Evolutionary conservation across 2,329 filamentous ascomycete species (phyloP), one percentile per base, ranked within the genome.

Genomic region (Coniochaeta sp.): DNA sequence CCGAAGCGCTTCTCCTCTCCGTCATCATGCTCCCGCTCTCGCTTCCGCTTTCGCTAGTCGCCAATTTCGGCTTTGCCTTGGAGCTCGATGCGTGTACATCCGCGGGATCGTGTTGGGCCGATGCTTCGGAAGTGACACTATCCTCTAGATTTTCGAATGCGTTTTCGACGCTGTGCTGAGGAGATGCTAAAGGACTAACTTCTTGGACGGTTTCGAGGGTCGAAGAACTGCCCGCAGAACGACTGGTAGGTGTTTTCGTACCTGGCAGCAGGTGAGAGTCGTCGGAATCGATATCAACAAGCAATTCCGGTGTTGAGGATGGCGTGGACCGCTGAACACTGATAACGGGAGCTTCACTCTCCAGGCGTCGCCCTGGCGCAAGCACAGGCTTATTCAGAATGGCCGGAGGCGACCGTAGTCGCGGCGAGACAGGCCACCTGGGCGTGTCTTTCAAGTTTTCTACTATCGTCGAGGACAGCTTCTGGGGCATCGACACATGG

Each of bases 141-240:
- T 84, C 79, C 50, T 78, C 78, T 26, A 79, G 74, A 71, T 77
- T 82, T 61, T 84, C 82, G 58, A 82, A 67, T 26, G 76, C 76
- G 17, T 77, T 73, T 62, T 80, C 77, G 62, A 76, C 70, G 71
- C 57, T 75, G 76, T 67, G 73, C 56, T 58, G 79, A 68, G 90
- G 89, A 1, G 89, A 90, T 57, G 85, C 87, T 50, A 89, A 86
- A 62, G 91, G 84, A 75, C 91, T 95, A 59, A 89, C 87, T 79
- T 97, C 93, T 71, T 96, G 89, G 17, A 98, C 93, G 0, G 95
- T 97, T 75, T 96, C 93, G 61, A 97, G 77, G 56, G 84, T 85
- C 57, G 87, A 81, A 38, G 78, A 82, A 58, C 81, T 82, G 24
- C 44, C 44, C 4, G 14, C 16, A 61, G 81, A 79, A 62, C 81